Percentiles rank a stretch among this genome's conserved stretches.
These are phyloP conservation scores for Halophytophthora batemanensis DNA, from an alignment of 352 stramenopile genomes.

Conservation along the genomic window DNA sequence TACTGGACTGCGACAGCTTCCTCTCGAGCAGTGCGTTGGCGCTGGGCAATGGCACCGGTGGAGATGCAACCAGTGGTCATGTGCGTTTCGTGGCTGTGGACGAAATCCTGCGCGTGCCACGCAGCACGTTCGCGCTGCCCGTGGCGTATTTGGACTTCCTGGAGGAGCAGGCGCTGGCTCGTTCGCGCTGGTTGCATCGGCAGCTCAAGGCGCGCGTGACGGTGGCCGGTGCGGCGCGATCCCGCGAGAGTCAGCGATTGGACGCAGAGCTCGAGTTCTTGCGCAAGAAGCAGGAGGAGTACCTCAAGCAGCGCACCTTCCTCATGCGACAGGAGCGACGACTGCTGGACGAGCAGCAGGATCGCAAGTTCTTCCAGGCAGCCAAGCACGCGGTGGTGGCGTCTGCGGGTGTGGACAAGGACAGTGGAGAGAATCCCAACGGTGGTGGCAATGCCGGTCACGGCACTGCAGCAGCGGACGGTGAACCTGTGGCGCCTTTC, in stretches of 20 bases:
- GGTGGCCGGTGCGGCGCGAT: neutral
- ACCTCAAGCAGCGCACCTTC: constrained; percentile 73
- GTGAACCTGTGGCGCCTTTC: constrained; percentile 58
- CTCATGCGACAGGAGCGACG: constrained; percentile 73
- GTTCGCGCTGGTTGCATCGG: constrained; percentile 52
- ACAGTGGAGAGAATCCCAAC: too few species aligned
- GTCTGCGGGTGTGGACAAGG: constrained; percentile 18
- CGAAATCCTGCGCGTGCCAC: constrained; percentile 72
- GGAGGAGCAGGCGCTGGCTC: constrained; percentile 57
- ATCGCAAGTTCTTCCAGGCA: constrained; percentile 41
- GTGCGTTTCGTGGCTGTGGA: constrained; percentile 66
- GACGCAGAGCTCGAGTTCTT: constrained; percentile 60
- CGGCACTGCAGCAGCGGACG: constrained; percentile 11
- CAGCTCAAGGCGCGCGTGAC: constrained; percentile 19
- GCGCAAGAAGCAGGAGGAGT: constrained; percentile 68
- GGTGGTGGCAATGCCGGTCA: too few species aligned
- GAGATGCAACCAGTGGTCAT: constrained; percentile 25
- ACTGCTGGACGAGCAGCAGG: constrained; percentile 47
- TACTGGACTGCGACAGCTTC: constrained; percentile 71
- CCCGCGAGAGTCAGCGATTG: constrained; percentile 28
- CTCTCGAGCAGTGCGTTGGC: constrained; percentile 32
- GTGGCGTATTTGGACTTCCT: constrained; percentile 76
- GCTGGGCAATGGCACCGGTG: too few species aligned
- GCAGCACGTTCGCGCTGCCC: constrained; percentile 68
- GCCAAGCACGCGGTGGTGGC: constrained; percentile 22